Evolutionary conservation across 2,329 filamentous ascomycete genomes (phyloP).

Genomic region (Fusarium xylarioides): DNA sequence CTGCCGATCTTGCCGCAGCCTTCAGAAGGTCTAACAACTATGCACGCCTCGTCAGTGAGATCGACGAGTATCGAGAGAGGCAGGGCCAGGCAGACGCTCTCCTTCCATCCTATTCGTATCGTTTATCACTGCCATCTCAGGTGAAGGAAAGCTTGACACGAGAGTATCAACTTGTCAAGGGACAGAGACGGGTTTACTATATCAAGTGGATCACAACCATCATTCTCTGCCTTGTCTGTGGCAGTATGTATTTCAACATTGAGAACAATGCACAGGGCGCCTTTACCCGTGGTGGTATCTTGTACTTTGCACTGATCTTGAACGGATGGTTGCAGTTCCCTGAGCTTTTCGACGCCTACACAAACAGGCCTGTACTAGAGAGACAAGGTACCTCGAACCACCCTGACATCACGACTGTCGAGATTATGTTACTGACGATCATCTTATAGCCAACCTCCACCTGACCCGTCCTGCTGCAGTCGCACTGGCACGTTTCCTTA

Average conservation of each 20-base stretch:
- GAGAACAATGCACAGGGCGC: neutral
- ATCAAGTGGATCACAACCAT: neutral
- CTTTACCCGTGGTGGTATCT: neutral
- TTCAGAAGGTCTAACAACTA: neutral
- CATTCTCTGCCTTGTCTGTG: neutral
- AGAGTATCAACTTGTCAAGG: neutral
- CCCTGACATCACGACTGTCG: too few relatives aligned
- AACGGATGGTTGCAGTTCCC: neutral
- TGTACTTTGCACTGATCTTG: neutral
- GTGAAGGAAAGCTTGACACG: neutral
- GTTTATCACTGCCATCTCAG: neutral
- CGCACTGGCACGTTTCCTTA: neutral
- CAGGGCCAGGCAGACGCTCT: neutral
- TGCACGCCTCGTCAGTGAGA: neutral
- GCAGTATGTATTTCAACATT: neutral
- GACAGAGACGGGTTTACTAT: neutral
- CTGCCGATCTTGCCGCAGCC: neutral
- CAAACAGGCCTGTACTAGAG: neutral
- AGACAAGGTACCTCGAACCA: neutral
- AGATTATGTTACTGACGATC: neutral
- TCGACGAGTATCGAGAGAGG: neutral
- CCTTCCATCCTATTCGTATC: neutral
- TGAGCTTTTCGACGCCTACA: neutral
- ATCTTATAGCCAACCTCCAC: neutral
- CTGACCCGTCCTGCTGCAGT: neutral